Conservation (phyloP, 805 yeast species). For the Myxozyma sirexii region DNA sequence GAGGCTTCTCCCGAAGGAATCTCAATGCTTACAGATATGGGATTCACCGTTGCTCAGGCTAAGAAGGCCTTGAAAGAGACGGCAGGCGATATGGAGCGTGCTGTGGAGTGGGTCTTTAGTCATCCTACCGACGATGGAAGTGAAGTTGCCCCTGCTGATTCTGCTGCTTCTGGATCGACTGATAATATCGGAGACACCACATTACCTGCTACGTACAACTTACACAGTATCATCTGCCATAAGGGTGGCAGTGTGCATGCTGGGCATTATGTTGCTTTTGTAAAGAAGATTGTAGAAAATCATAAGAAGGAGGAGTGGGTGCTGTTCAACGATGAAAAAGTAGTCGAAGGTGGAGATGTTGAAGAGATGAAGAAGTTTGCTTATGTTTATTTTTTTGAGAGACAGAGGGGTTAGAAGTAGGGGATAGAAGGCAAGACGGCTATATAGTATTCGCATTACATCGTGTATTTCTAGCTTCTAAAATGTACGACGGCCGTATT, state of each 20-base stretch:
- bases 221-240: slow-evolving; percentile 77
- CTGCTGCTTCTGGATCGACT: slow-evolving; percentile 22
- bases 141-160: slow-evolving; percentile 34
- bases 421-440: background rate
- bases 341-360: slow-evolving; percentile 52
- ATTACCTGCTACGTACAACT: slow-evolving; percentile 48
- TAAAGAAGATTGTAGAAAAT: slow-evolving; percentile 47
- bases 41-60: slow-evolving; percentile 68
- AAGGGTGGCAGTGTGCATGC: slow-evolving; percentile 89
- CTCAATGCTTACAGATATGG: slow-evolving; percentile 67
- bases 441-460: too few species aligned
- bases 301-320: slow-evolving; percentile 61
- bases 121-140: slow-evolving; percentile 61
- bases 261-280: slow-evolving; percentile 87
- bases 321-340: slow-evolving; percentile 86
- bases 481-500: too few species aligned
- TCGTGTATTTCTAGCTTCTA: too few species aligned
- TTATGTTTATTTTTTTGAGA: slow-evolving; percentile 50
- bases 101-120: slow-evolving; percentile 89
- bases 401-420: slow-evolving; percentile 21
- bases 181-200: slow-evolving; percentile 29
- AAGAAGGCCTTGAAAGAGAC: slow-evolving; percentile 68
- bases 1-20: slow-evolving; percentile 46
- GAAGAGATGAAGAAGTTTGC: slow-evolving; percentile 54
- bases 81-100: slow-evolving; percentile 63